Base-by-base conservation (phyloP, 441 rosid species). In the Gossypium gossypioides region DNA sequence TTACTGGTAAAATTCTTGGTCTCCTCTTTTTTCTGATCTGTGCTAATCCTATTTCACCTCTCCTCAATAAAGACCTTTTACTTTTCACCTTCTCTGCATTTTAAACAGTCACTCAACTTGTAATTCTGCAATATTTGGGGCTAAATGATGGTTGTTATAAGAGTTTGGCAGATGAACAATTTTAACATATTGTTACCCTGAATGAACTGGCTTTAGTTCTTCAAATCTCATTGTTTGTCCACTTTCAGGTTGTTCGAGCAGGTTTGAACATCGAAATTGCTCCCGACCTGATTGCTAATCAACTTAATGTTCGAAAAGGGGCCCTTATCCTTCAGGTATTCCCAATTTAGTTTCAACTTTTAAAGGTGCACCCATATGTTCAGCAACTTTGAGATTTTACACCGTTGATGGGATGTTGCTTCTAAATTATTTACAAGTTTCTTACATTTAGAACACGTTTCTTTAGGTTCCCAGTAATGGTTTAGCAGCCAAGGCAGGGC, bases 301-400 rank as follows among this genome's bases (percentile, higher is more conserved):
- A 94, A 75, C 93, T 91, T 51, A 94, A 91, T 76, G 97, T 94
- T 77, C 87, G 89, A 22, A 91, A 84, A 74, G 98, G 97, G 72
- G 97, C 93, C 77, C 96, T 91, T 75, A 77, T 94, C 16, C 85
- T 91, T 79, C 88, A 85, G 93, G 98, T 90, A 81, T 70, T 1
- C 0, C 42, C 5, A 25, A 15, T 42, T 8, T 40, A 21, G 58
- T 19, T 51, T 3, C 13, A 68, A 15, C 29, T 25, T 32, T 19
- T 27, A 56, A n/a, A 44, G 34, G 34, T 66, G 40, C 44, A 66
- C 0, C 72, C 22, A 42, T 66, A 56, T 27, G 34, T 19, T 12
- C 9, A 67, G 5, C 19, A 18, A 69, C 6, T 18, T 3, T 0
- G 72, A 10, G 50, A 69, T 19, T 32, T 54, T 16, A 4, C 25